Conservation (phyloP, 2,329 filamentous ascomycete genomes). For the Calonectria pteridis region DNA sequence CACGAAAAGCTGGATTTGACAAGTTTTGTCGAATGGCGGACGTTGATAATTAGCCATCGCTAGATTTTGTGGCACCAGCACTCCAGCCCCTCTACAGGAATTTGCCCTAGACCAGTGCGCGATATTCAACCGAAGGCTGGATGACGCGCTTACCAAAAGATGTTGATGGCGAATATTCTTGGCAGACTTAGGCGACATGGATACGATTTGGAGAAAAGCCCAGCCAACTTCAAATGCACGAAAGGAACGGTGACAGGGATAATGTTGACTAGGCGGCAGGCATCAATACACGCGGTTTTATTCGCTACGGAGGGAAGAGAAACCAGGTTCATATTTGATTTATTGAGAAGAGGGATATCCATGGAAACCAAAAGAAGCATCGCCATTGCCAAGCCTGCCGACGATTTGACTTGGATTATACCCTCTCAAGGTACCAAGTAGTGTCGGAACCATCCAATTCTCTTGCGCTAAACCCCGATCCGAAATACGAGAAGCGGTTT, state of each 20-base stretch:
- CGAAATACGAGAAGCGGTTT: neutral
- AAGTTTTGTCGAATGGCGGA: neutral
- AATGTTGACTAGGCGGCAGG: neutral
- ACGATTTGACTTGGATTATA: neutral
- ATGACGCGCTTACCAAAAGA: neutral
- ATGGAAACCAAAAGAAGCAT: neutral
- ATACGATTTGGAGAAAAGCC: neutral
- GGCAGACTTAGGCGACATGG: neutral
- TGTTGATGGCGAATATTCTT: neutral
- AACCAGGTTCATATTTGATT: neutral
- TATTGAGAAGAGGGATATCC: neutral
- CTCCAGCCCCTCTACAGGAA: neutral
- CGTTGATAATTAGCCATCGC: neutral
- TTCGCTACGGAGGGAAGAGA: neutral
- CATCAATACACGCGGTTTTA: too few relatives aligned
- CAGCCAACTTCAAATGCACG: neutral
- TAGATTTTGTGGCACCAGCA: neutral
- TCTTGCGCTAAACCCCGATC: neutral
- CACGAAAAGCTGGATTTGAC: neutral
- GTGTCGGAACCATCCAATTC: neutral
- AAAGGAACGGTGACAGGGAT: neutral
- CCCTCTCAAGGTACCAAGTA: slow-evolving; percentile 1
- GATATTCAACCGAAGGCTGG: neutral
- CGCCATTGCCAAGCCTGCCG: neutral
- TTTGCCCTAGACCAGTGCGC: neutral